Base-by-base conservation (phyloP, 176 grass and related monocot species). In the Thalia dealbata region DNA sequence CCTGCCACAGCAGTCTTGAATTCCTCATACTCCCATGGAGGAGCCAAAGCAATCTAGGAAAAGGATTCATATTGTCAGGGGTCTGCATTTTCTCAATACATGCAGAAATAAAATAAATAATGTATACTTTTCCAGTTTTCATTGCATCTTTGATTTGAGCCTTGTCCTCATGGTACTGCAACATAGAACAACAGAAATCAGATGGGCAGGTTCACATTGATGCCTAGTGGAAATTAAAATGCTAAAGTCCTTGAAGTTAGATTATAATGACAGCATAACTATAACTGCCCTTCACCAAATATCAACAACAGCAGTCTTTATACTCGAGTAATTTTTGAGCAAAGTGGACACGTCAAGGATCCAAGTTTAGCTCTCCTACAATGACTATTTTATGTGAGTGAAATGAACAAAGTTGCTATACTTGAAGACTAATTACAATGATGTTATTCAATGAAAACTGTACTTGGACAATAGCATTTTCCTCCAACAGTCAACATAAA, bases 121-220 rank as follows among this genome's bases (percentile, higher is more conserved):
- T 12, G 27, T 14, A 62, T 61, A 88, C 89, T 80, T 91, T 88
- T 67, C 85, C 80, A 76, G 82, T 74, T 69, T 91, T 91, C 67
- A 91, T 76, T 32, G 72, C 85, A 45, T 86, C 89, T 46, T 91
- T 91, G n/a, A 86, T 61, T 48, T 73, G 82, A 27, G 77, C 3
- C 78, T 74, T 91, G 51, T 91, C 85, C 7, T 88, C 89, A 76
- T 79, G 78, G 73, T 91, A 91, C 89, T 91, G 78, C 75, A 71
- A 79, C n/a, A 15, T 1, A 67, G 9, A 64, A 58, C 8, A 82
- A 75, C 32, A 38, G 3, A 38, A 43, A 64, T 43, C 24, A n/a
- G 82, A 74, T 30, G 27, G 45, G 13, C 11, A 21, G 38, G n/a
- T 28, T 58, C 19, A 41, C 67, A 55, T 24, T 50, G 58, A 1